Percentiles rank a stretch among this genome's conserved stretches.
phyloP scores from a whole-genome alignment of 148 eudicot species.

The Fallopia convolvulus region DNA sequence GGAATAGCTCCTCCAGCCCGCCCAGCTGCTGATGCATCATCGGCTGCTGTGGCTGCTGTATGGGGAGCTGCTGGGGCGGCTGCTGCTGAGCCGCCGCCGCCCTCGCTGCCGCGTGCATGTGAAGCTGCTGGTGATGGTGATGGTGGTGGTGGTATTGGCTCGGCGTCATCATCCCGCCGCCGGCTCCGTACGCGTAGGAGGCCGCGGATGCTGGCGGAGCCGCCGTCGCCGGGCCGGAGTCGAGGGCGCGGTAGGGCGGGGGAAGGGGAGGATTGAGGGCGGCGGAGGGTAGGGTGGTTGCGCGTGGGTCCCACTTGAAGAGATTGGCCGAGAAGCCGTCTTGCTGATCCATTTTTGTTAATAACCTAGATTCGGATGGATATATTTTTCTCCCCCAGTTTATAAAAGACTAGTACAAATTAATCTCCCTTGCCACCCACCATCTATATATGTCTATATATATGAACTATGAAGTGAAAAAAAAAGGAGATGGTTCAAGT shows the following conservation, averaged over 20 bases:
- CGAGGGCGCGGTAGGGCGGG: conserved; percentile 14
- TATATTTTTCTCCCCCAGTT: not conserved
- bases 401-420: no score
- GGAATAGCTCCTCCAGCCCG: conserved; percentile 73
- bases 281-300: conserved; percentile 4
- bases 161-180: not conserved
- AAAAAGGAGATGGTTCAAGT: no score
- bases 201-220: conserved; percentile 14
- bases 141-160: conserved; percentile 20
- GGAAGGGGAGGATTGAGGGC: conserved; percentile 24
- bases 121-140: conserved; percentile 13
- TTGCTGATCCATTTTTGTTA: conserved; percentile 48
- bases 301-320: conserved; percentile 72
- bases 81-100: not conserved
- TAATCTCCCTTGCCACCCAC: no score
- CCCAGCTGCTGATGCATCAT: conserved; percentile 27
- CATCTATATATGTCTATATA: not conserved
- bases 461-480: not conserved
- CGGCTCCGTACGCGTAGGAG: not conserved
- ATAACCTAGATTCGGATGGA: not conserved
- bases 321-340: conserved; percentile 55
- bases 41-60: not conserved
- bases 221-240: conserved; percentile 2
- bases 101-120: not conserved
- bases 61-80: not conserved